Base-by-base conservation (phyloP, 495 filamentous ascomycete genomes). In the Podospora pseudopauciseta region DNA sequence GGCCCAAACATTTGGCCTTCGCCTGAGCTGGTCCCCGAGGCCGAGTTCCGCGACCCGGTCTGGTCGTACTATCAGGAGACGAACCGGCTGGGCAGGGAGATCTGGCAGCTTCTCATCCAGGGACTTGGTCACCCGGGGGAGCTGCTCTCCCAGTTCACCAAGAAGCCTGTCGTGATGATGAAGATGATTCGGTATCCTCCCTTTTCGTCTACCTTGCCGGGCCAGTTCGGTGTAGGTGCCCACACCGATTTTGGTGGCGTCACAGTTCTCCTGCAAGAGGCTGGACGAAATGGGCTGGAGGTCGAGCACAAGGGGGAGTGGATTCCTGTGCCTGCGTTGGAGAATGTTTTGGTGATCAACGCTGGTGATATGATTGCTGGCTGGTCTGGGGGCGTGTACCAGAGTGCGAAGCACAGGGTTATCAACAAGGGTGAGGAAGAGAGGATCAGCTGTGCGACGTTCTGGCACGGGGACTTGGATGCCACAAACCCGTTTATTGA, bases 31-130 rank as follows among this genome's bases (percentile, higher is more conserved):
- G 75, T 87, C 6, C 70, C 80, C 7, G 74, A 79, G 11, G 77
- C 80, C 2, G 77, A 82, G 3, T 87, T 86, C 68, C 77, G 75
- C 32, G 69, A 67, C 4, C 4, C 83, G 0, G 78, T 81, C 16
- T 82, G 82, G 79, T 80, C 81, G 55, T 86, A 86, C 71, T 82
- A 84, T 63, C 65, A 74, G 32, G 62, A 71, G 26, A 81, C 78
- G 58, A 67, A 72, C 44, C 64, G 67, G 2, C 75, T 83, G n/a
- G 78, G 73, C 63, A 68, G 73, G 60, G 65, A 68, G 0, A 70
- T 84, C 15, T 72, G 80, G 30, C 69, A 76, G 55, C 76, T 83
- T 61, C 77, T 85, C 3, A 62, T 76, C 26, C 71, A 72, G 6
- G 82, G 78, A 15, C 80, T 84, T 3, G 77, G 78, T 1, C 67